Evolutionary conservation across 352 stramenopile genomes (phyloP).

Genomic region (Globisporangium yorkense): DNA sequence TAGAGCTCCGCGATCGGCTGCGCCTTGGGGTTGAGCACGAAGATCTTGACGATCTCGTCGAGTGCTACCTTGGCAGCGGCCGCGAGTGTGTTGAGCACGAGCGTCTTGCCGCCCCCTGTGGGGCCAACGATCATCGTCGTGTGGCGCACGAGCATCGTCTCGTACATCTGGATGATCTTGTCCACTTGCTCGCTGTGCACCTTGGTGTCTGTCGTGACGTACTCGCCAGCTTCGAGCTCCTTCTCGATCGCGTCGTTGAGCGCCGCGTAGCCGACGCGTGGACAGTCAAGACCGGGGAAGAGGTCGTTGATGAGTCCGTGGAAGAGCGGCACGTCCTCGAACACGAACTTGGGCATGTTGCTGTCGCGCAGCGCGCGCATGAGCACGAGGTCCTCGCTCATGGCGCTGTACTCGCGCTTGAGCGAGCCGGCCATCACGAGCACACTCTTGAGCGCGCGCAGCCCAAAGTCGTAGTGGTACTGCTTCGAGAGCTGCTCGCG

Average conservation of each 20-base stretch:
- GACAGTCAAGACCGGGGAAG: conserved; percentile 92
- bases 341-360: conserved; percentile 97
- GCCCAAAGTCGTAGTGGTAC: conserved; percentile 95
- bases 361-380: conserved; percentile 93
- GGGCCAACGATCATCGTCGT: conserved; percentile 96
- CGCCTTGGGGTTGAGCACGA: conserved; percentile 93
- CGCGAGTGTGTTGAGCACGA: conserved; percentile 88
- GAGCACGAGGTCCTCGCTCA: conserved; percentile 93
- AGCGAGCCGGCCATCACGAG: conserved; percentile 92
- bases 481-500: conserved; percentile 94
- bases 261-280: conserved; percentile 88
- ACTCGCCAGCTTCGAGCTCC: conserved; percentile 82
- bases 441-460: conserved; percentile 92
- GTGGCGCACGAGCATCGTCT: conserved; percentile 94
- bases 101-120: conserved; percentile 90
- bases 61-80: conserved; percentile 82
- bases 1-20: conserved; percentile 93
- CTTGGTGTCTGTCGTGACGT: conserved; percentile 57
- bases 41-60: conserved; percentile 89
- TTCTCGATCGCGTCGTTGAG: conserved; percentile 87
- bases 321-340: conserved; percentile 94
- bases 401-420: conserved; percentile 90
- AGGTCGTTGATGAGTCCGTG: conserved; percentile 93
- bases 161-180: conserved; percentile 97
- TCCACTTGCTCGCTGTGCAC: conserved; percentile 91